Conservation (phyloP, 371 early-diverging fungal genomes). For the Zopfochytrium polystomum region DNA sequence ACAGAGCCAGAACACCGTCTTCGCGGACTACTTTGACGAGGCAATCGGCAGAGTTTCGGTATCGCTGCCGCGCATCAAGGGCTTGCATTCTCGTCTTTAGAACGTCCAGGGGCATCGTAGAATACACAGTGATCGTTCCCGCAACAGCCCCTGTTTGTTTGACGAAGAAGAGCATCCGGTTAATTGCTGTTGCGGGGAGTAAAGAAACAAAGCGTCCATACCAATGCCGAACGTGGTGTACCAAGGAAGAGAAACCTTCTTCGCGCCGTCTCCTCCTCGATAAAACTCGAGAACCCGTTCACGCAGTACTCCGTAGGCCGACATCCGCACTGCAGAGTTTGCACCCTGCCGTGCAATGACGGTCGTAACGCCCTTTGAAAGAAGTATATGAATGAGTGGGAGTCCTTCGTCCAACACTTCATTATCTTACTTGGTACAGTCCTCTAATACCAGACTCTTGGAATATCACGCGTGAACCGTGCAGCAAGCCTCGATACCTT, state of each 20-base stretch:
- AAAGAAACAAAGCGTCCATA: no score
- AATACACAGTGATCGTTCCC: slow-evolving; percentile 85
- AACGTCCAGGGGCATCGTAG: slow-evolving; percentile 93
- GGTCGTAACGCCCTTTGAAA: slow-evolving; percentile 78
- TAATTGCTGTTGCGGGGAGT: neutral
- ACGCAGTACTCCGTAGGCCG: slow-evolving; percentile 75
- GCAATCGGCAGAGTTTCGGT: slow-evolving; percentile 73
- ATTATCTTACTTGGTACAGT: slow-evolving; percentile 86
- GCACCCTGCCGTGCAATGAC: slow-evolving; percentile 91
- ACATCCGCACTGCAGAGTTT: slow-evolving; percentile 87
- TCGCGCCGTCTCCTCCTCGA: no score
- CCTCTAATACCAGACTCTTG: slow-evolving; percentile 77
- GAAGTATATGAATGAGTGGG: no score
- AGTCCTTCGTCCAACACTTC: no score
- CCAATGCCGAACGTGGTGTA: no score
- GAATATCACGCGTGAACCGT: slow-evolving; percentile 69
- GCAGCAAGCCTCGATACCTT: slow-evolving; percentile 73
- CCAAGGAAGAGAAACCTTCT: slow-evolving; percentile 8
- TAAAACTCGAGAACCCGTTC: slow-evolving; percentile 46
- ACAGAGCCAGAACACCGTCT: slow-evolving; percentile 80
- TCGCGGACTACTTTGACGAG: slow-evolving; percentile 62
- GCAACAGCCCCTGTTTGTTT: slow-evolving; percentile 56
- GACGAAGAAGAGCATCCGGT: no score
- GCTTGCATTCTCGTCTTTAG: slow-evolving; percentile 93
- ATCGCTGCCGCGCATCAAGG: slow-evolving; percentile 61